Evolutionary conservation across 2,329 filamentous ascomycete genomes (phyloP).

Genomic region (Penicillium sclerotiorum): DNA sequence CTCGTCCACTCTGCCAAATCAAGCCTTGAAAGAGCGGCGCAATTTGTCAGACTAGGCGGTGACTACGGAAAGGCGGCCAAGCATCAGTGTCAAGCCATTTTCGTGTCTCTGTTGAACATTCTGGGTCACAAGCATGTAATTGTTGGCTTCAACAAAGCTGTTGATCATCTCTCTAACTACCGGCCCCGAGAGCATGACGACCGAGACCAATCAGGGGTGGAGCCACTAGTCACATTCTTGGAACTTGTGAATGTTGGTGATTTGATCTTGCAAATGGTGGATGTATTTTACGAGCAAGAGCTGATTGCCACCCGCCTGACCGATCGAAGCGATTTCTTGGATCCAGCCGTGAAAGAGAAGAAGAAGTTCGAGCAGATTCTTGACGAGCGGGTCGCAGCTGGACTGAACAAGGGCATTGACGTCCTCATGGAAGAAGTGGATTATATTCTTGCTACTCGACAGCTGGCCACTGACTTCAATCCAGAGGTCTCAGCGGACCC

Average conservation of each 20-base stretch:
- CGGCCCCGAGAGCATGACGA: slow-evolving; percentile 75
- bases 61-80: slow-evolving; percentile 80
- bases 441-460: slow-evolving; percentile 86
- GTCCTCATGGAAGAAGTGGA: slow-evolving; percentile 98
- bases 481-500: slow-evolving; percentile 54
- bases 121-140: slow-evolving; percentile 86
- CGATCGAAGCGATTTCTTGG: slow-evolving; percentile 92
- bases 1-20: slow-evolving; percentile 87
- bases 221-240: slow-evolving; percentile 90
- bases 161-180: slow-evolving; percentile 86
- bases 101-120: slow-evolving; percentile 79
- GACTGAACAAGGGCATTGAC: slow-evolving; percentile 95
- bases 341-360: slow-evolving; percentile 89
- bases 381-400: slow-evolving; percentile 92
- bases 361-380: slow-evolving; percentile 99
- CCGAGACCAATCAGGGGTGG: slow-evolving; percentile 71
- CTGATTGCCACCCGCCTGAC: slow-evolving; percentile 78
- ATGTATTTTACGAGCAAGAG: slow-evolving; percentile 98
- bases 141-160: slow-evolving; percentile 89
- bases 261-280: slow-evolving; percentile 97
- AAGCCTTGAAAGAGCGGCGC: slow-evolving; percentile 79
- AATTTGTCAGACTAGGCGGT: slow-evolving; percentile 79
- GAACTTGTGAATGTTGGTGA: slow-evolving; percentile 98
- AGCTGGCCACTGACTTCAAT: slow-evolving; percentile 87
- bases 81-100: slow-evolving; percentile 87